phyloP scores from a whole-genome alignment of 768 basidiomycete species.

The Russula dissimulans region DNA sequence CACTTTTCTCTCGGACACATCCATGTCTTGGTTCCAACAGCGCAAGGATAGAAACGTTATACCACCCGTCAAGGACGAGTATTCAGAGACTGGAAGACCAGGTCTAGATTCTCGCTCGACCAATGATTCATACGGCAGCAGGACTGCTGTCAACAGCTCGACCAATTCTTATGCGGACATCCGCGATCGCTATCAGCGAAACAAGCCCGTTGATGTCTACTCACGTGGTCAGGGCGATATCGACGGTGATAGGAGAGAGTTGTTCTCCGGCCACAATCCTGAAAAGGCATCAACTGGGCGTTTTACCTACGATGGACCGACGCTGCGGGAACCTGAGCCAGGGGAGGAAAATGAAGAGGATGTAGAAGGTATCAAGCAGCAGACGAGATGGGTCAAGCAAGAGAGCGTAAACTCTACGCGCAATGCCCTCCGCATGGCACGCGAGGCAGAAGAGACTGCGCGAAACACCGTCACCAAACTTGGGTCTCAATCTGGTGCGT shows the following conservation, averaged over 20 bases:
- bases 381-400: slow-evolving; percentile 83
- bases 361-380: slow-evolving; percentile 89
- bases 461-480: slow-evolving; percentile 73
- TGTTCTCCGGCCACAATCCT: slow-evolving; percentile 69
- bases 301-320: slow-evolving; percentile 48
- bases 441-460: slow-evolving; percentile 96
- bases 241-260: slow-evolving; percentile 58
- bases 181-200: slow-evolving; percentile 42
- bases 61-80: slow-evolving; percentile 48
- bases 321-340: slow-evolving; percentile 36
- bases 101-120: slow-evolving; percentile 39
- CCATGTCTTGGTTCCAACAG: slow-evolving; percentile 57
- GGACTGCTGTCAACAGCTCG: slow-evolving; percentile 19
- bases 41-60: slow-evolving; percentile 57
- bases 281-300: slow-evolving; percentile 49
- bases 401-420: slow-evolving; percentile 82
- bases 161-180: slow-evolving; percentile 1
- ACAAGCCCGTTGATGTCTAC: slow-evolving; percentile 51
- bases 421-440: slow-evolving; percentile 86
- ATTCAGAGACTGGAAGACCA: slow-evolving; percentile 27
- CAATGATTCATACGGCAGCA: slow-evolving; percentile 44
- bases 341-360: slow-evolving; percentile 81
- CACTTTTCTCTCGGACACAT: slow-evolving; percentile 13
- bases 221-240: slow-evolving; percentile 50
- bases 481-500: slow-evolving; percentile 87